These are phyloP conservation scores for Aphanoascus verrucosus DNA, from an alignment of 2,329 filamentous ascomycete genomes.

Conservation along the genomic window DNA sequence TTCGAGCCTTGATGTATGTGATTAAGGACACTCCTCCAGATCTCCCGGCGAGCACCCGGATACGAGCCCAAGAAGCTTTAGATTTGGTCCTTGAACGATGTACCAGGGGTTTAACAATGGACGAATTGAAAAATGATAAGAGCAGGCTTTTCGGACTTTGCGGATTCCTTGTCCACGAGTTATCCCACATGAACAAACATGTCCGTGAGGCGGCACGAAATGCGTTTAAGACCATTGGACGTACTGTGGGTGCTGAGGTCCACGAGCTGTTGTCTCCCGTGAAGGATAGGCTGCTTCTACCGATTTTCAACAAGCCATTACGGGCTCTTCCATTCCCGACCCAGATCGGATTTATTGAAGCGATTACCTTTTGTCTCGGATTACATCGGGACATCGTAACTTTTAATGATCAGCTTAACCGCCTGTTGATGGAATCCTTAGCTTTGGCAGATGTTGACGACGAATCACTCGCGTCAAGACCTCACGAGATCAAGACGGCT, in stretches of 20 bases:
- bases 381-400: constrained; percentile 79
- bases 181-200: constrained; percentile 92
- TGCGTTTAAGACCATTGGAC: constrained; percentile 69
- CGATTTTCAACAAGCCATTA: constrained; percentile 91
- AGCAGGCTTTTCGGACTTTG: constrained; percentile 66
- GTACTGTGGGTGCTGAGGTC: constrained; percentile 64
- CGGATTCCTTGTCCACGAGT: constrained; percentile 72
- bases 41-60: constrained; percentile 76
- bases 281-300: constrained; percentile 76
- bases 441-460: constrained; percentile 91
- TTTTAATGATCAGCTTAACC: constrained; percentile 84
- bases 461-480: constrained; percentile 83
- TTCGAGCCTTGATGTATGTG: constrained; percentile 86
- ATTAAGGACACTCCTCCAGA: constrained; percentile 97
- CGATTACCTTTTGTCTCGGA: constrained; percentile 87
- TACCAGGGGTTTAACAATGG: constrained; percentile 67
- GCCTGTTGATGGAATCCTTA: constrained; percentile 83
- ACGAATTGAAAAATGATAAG: constrained; percentile 59
- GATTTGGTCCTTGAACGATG: constrained; percentile 68
- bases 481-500: constrained; percentile 86
- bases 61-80: constrained; percentile 71
- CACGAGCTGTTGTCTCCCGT: constrained; percentile 83
- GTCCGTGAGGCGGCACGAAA: constrained; percentile 79
- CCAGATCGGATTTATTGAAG: constrained; percentile 97
- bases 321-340: constrained; percentile 85